phyloP scores from a whole-genome alignment of 139 green algal species.

The Picocystis salinarum region DNA sequence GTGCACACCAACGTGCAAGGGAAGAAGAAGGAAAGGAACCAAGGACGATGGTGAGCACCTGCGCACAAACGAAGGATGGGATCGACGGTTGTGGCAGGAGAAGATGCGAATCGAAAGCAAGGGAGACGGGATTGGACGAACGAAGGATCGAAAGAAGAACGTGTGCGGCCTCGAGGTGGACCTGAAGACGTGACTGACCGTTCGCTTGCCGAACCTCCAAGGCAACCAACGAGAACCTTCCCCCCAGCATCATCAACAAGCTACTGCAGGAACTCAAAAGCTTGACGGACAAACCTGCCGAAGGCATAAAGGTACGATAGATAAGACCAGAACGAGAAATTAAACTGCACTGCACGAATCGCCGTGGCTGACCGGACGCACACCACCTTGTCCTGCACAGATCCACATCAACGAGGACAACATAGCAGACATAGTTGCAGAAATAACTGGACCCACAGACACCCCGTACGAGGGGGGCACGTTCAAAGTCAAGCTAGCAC shows the following conservation, averaged over 20 bases:
- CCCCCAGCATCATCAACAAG: constrained; percentile 9
- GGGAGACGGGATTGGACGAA: too few species aligned
- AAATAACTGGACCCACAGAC: constrained; percentile 63
- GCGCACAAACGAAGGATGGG: too few species aligned
- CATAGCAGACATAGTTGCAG: constrained; percentile 56
- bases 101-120: too few species aligned
- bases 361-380: too few species aligned
- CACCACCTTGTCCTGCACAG: constrained; percentile 10
- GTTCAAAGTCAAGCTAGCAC: constrained; percentile 53
- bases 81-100: too few species aligned
- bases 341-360: neutral
- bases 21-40: too few species aligned
- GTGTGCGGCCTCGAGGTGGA: too few species aligned
- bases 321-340: neutral
- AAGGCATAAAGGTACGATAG: constrained; percentile 41
- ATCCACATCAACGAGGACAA: constrained; percentile 70
- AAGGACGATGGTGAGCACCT: too few species aligned
- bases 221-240: constrained; percentile 19
- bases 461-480: constrained; percentile 77
- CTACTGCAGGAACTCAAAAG: constrained; percentile 46
- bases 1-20: too few species aligned
- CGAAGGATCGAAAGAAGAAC: too few species aligned
- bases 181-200: too few species aligned
- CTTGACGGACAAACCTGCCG: constrained; percentile 32
- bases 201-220: too few species aligned